Evolutionary conservation across 78 protist genomes (phyloP), one percentile per base, ranked within the genome.

Genomic region (Capsaspora owczarzaki): DNA sequence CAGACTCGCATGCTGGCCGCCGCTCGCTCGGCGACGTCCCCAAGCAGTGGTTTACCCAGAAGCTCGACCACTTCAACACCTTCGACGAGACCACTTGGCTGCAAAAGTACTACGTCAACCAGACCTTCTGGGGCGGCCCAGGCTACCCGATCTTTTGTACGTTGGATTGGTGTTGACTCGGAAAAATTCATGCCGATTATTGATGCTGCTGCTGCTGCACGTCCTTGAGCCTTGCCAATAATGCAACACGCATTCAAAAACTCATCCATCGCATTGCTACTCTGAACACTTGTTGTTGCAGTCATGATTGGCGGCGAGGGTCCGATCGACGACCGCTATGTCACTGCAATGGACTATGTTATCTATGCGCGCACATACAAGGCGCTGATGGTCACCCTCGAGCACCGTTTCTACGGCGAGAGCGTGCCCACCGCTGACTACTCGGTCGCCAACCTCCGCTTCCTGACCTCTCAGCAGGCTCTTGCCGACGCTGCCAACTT

Each of bases 381-480:
- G 16, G 87, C 87, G 23, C 74, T 86, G 23, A 35, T 86, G 33
- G 43, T 81, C 27, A 82, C 84, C 27, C 80, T 86, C 20, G 89
- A 86, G 77, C 89, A 86, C 35, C 79, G 89, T 16, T 86, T 68
- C 61, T 86, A 86, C 33, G 89, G 89, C 33, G 60, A 12, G 40
- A 69, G 85, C 35, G 19, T 44, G 29, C 90, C 90, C n/a, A 1
- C 23, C 1, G 16, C 53, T 20, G 70, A 76, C 22, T 0, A 27
- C 22, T 25, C 83, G 46, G 35, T 51, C 29, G 79, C 60, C 61
- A 82, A 76, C 41, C 76, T 87, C n/a, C 44, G 78, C 42, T 78
- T 16, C 23, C 78, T 87, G 12, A 43, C 78, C 37, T 14, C 70
- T n/a, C 51, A 56, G 61, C 90, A 87, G 43, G 90, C 86, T 23